Evolutionary conservation across 257 asterid genomes (phyloP), one percentile per base, ranked within the genome.

Genomic region (Nicotiana attenuata): DNA sequence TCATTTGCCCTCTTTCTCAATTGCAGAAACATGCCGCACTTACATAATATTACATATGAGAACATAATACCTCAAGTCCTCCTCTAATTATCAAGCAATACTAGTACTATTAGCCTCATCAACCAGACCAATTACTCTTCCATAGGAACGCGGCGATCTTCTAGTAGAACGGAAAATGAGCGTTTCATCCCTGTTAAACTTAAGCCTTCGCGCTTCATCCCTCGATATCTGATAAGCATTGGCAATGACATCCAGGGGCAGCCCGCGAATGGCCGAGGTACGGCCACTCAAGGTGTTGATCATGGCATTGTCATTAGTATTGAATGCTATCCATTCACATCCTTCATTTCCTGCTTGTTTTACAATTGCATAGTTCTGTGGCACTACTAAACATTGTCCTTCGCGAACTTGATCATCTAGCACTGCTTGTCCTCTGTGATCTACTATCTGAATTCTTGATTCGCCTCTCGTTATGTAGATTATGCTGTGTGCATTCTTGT

Each of bases 311-410:
- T 82, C 89, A 60, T 90, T 92, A 16, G 97, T 93, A 81, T 91
- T 86, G 92, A 93, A 93, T 55, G 77, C 90, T 5, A 93, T 89
- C 97, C 97, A 90, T 84, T 93, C 97, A 69, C 82, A 84, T 0
- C 97, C 94, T 75, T 85, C 86, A 28, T 92, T 91, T 20, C 89
- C 89, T 2, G 97, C 95, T 47, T 83, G 91, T 45, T 88, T 92
- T 86, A 90, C 89, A 52, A 83, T 83, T 7, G 92, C 97, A 64
- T 71, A 93, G 79, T 86, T 88, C 83, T 88, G 91, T 1, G 97
- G 97, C 77, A 93, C 95, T n/a, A 91, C 95, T 64, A 92, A 2
- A 2, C 77, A 85, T 78, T 93, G 97, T 2, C 94, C 97, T 29
- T 80, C 76, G 0, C 86, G 82, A 33, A 91, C 86, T n/a, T 41